phyloP scores from a whole-genome alignment of 2,329 filamentous ascomycete genomes.

The Paracorniculantispora psalliotae region DNA sequence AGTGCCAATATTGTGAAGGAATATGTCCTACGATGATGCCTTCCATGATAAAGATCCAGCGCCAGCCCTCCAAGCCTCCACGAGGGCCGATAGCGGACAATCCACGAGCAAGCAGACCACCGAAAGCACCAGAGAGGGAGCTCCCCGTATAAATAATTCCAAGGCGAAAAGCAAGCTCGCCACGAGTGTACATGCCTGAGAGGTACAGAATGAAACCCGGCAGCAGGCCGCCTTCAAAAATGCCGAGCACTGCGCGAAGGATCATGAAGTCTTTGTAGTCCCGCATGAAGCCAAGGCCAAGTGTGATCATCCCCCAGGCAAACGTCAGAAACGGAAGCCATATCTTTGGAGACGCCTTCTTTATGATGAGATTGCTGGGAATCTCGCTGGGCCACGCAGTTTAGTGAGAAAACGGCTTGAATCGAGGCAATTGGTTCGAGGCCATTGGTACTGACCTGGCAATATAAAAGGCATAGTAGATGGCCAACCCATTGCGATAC shows the following conservation, averaged over 20 bases:
- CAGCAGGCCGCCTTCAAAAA: constrained; percentile 60
- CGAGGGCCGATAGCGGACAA: constrained; percentile 53
- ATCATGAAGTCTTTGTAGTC: constrained; percentile 54
- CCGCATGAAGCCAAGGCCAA: constrained; percentile 51
- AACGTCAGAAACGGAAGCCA: constrained; percentile 55
- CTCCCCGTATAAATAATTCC: constrained; percentile 65
- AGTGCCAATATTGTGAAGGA: too few species aligned
- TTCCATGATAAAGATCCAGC: constrained; percentile 60
- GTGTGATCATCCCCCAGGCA: constrained; percentile 54
- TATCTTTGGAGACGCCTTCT: constrained; percentile 53
- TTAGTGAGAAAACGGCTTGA: background rate
- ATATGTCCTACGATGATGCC: constrained; percentile 41
- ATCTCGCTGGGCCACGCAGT: constrained; percentile 43
- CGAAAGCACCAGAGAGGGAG: constrained; percentile 58
- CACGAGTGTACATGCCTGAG: constrained; percentile 55
- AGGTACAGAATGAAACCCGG: constrained; percentile 66
- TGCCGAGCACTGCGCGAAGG: constrained; percentile 56
- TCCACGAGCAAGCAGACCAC: constrained; percentile 54
- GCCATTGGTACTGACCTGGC: constrained; percentile 37
- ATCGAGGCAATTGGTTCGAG: background rate
- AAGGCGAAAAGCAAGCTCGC: constrained; percentile 57
- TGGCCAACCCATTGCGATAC: constrained; percentile 59
- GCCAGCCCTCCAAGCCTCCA: constrained; percentile 52
- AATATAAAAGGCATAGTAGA: constrained; percentile 63
- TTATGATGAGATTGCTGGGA: constrained; percentile 60